These are phyloP conservation scores for Colletotrichum sansevieriae DNA, from an alignment of 2,329 filamentous ascomycete genomes.

Conservation along the genomic window DNA sequence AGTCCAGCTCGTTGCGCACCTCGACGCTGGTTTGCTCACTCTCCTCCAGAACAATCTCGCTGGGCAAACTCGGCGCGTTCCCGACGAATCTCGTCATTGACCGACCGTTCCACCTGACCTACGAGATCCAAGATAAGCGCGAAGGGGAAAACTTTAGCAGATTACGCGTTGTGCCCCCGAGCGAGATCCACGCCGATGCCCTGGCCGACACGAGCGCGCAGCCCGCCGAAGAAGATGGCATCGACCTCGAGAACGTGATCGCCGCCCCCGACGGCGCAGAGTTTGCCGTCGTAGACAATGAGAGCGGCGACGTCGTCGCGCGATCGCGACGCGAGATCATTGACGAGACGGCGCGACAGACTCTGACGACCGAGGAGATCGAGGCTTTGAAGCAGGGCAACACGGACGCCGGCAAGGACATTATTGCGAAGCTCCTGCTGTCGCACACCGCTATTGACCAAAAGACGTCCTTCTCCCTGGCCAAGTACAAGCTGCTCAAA, in stretches of 20 bases:
- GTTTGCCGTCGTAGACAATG: constrained; percentile 57
- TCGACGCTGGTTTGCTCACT: constrained; percentile 18
- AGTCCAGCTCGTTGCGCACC: constrained; percentile 35
- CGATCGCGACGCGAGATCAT: constrained; percentile 71
- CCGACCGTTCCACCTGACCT: constrained; percentile 92
- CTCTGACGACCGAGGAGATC: constrained; percentile 80
- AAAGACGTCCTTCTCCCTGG: constrained; percentile 93
- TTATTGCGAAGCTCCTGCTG: constrained; percentile 92
- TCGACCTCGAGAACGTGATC: constrained; percentile 59
- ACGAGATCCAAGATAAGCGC: constrained; percentile 83
- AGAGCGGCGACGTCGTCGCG: constrained; percentile 60
- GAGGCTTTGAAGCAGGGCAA: constrained; percentile 82
- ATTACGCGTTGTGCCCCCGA: constrained; percentile 82
- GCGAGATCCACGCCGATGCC: constrained; percentile 87
- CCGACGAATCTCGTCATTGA: constrained; percentile 89
- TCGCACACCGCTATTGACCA: constrained; percentile 92
- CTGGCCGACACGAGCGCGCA: constrained; percentile 63
- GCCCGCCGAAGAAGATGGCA: constrained; percentile 51
- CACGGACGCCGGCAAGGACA: constrained; percentile 83
- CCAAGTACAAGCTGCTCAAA: constrained; percentile 96
- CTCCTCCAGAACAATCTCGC: constrained; percentile 77
- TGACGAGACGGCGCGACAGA: constrained; percentile 77
- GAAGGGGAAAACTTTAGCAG: constrained; percentile 74
- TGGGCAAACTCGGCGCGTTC: constrained; percentile 95
- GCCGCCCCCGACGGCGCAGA: constrained; percentile 55